A percentile compares a stretch with the other conserved stretches of the same genome.
phyloP scores from a whole-genome alignment of 164 flowering plant species.

The Pachysandra terminalis region DNA sequence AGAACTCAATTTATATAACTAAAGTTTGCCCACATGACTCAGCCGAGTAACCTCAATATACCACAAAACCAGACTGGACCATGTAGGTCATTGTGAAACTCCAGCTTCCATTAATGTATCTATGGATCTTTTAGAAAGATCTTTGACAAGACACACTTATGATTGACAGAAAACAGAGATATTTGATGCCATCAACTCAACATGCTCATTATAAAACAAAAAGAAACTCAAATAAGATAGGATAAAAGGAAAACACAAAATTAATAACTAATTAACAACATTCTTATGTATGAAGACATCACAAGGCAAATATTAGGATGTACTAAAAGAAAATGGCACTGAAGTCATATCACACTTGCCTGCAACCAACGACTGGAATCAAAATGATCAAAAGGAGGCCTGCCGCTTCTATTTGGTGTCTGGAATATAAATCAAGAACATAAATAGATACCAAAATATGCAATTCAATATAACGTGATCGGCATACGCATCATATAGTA shows the following conservation, averaged over 20 bases:
- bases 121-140: not conserved
- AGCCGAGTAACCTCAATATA: not conserved
- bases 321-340: not conserved
- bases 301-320: not conserved
- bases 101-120: too few relatives aligned
- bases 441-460: conserved; percentile 7
- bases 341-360: conserved; percentile 34
- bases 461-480: not conserved
- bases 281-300: not conserved
- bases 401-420: conserved; percentile 80
- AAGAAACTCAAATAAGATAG: not conserved
- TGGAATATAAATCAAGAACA: conserved; percentile 24
- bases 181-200: not conserved
- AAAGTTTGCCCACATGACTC: too few relatives aligned
- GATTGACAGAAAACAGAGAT: too few relatives aligned
- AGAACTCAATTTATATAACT: too few relatives aligned
- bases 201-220: not conserved
- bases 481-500: not conserved
- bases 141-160: not conserved
- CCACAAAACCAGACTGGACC: not conserved
- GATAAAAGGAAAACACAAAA: not conserved
- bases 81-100: not conserved
- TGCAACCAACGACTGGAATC: conserved; percentile 88
- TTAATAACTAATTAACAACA: not conserved
- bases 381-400: conserved; percentile 68